Conservation (phyloP, 148 eudicot species). For the Heliamphora exappendiculata region DNA sequence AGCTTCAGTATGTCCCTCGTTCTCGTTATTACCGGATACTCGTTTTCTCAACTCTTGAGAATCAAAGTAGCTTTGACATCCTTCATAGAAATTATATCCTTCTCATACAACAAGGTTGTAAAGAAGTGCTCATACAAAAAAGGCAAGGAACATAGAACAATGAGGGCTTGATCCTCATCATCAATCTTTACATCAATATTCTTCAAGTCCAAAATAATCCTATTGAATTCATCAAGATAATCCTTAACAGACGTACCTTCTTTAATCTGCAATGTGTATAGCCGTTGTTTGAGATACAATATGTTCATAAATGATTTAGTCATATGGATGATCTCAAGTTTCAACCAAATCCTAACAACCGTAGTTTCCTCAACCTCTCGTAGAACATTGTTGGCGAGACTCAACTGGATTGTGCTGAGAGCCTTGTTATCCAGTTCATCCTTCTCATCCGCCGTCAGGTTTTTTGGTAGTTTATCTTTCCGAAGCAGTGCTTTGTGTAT, state of each 20-base stretch:
- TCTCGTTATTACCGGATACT: too few species aligned
- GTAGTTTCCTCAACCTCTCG: neutral
- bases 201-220: neutral
- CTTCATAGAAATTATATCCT: neutral
- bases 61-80: too few species aligned
- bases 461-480: too few species aligned
- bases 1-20: too few species aligned
- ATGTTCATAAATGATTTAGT: neutral
- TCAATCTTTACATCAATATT: too few species aligned
- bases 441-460: too few species aligned
- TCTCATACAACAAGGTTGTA: neutral
- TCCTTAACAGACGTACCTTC: neutral
- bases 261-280: neutral
- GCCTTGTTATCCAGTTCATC: too few species aligned
- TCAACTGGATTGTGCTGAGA: too few species aligned
- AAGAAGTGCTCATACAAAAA: neutral
- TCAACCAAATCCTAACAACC: neutral
- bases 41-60: too few species aligned
- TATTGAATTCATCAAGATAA: neutral
- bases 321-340: neutral
- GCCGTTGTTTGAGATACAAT: neutral
- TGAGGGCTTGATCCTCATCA: too few species aligned
- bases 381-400: too few species aligned
- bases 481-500: neutral
- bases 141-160: too few species aligned